phyloP scores from a whole-genome alignment of 768 basidiomycete genomes.

The Hirschioporus abietinus region DNA sequence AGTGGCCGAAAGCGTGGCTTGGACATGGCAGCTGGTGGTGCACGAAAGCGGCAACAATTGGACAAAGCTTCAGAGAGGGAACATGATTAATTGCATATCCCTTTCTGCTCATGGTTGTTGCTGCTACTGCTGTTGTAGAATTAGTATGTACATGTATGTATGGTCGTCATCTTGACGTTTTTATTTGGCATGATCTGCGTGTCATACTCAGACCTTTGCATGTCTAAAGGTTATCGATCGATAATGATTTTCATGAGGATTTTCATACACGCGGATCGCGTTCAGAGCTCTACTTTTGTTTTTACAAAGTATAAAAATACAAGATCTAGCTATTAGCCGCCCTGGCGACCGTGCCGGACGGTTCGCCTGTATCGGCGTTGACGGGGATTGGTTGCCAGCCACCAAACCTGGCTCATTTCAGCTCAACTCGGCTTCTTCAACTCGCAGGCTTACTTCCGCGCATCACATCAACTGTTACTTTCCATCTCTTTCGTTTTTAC shows the following conservation, averaged over 20 bases:
- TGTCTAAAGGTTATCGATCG: neutral
- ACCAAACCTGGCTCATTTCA: neutral
- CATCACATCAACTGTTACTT: neutral
- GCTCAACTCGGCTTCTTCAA: neutral
- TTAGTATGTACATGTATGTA: neutral
- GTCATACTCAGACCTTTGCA: neutral
- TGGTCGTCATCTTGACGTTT: neutral
- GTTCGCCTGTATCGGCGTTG: neutral
- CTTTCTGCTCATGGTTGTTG: neutral
- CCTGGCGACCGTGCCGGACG: slow-evolving; percentile 1
- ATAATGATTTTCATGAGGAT: neutral
- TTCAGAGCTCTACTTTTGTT: neutral
- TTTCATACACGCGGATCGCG: neutral
- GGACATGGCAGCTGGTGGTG: slow-evolving; percentile 60
- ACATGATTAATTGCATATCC: neutral
- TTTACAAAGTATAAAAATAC: neutral
- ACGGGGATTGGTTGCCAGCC: slow-evolving; percentile 1
- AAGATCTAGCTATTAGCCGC: neutral
- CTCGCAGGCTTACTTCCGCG: neutral
- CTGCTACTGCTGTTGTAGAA: neutral
- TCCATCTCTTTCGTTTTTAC: neutral
- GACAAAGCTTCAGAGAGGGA: slow-evolving; percentile 52
- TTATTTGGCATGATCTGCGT: neutral
- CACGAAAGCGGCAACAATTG: slow-evolving; percentile 66
- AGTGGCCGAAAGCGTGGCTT: slow-evolving; percentile 83